These are phyloP conservation scores for Curvularia sp. DNA, from an alignment of 2,329 filamentous ascomycete genomes.

Conservation along the genomic window DNA sequence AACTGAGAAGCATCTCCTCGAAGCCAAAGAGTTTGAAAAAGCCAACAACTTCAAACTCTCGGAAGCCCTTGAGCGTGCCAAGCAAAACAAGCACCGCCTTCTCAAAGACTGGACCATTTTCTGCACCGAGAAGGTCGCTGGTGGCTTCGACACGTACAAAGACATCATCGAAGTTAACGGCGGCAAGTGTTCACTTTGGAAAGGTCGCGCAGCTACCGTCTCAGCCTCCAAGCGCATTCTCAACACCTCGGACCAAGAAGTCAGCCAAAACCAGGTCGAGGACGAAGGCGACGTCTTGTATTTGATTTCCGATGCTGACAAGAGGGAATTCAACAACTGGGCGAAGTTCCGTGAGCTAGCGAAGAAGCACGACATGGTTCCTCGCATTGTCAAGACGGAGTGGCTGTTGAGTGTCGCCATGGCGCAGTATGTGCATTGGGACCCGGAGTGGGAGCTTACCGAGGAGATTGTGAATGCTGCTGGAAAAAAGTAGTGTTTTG, in stretches of 20 bases:
- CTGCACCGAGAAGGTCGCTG: slow-evolving; percentile 79
- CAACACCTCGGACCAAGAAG: slow-evolving; percentile 35
- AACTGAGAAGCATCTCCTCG: slow-evolving; percentile 70
- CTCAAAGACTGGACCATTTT: slow-evolving; percentile 80
- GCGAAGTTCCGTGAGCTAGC: slow-evolving; percentile 81
- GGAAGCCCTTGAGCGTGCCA: slow-evolving; percentile 72
- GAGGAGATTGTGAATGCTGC: slow-evolving; percentile 40
- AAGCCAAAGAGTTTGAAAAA: slow-evolving; percentile 76
- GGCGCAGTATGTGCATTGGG: slow-evolving; percentile 72
- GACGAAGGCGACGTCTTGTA: slow-evolving; percentile 67
- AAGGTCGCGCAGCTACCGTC: slow-evolving; percentile 73
- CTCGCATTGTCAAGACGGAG: slow-evolving; percentile 81
- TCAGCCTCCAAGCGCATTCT: slow-evolving; percentile 54
- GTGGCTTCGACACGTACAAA: slow-evolving; percentile 83
- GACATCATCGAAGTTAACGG: slow-evolving; percentile 89
- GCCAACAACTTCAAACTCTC: slow-evolving; percentile 73
- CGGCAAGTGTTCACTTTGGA: slow-evolving; percentile 79
- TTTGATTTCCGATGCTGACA: slow-evolving; percentile 72
- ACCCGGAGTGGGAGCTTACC: slow-evolving; percentile 43
- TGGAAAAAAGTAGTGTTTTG: slow-evolving; percentile 19
- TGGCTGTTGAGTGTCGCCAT: slow-evolving; percentile 92
- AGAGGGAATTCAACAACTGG: slow-evolving; percentile 78
- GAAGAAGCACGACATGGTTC: slow-evolving; percentile 75
- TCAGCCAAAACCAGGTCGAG: slow-evolving; percentile 68
- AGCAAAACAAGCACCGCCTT: slow-evolving; percentile 76